These are phyloP conservation scores for Pseudogymnoascus sp. DNA, from an alignment of 2,329 filamentous ascomycete species.

Conservation along the genomic window DNA sequence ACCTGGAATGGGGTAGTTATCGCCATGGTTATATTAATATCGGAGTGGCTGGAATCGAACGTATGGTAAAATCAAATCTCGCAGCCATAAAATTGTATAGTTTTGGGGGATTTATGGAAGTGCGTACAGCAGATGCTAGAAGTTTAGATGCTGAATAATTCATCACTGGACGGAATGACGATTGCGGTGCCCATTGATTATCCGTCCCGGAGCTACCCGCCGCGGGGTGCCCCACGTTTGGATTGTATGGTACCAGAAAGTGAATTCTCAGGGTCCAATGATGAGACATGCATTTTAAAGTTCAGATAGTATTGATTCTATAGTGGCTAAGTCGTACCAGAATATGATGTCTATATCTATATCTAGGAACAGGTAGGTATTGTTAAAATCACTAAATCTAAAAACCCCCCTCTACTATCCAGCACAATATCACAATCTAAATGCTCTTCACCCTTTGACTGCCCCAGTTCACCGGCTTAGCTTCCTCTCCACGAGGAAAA, in stretches of 20 bases:
- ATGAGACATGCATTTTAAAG: background rate
- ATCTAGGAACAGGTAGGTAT: background rate
- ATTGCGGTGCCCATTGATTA: conserved; percentile 3
- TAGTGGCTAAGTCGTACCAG: background rate
- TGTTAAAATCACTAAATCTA: conserved; percentile 1
- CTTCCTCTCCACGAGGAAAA: conserved; percentile 53
- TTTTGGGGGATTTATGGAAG: background rate
- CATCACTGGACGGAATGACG: conserved; percentile 7
- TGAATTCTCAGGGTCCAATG: background rate
- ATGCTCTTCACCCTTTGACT: background rate
- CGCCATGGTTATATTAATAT: conserved; percentile 23
- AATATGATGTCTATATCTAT: background rate
- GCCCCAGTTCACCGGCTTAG: conserved; percentile 30
- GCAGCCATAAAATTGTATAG: background rate
- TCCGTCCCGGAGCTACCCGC: conserved; percentile 5
- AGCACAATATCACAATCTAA: background rate
- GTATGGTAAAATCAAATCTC: background rate
- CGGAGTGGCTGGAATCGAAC: background rate
- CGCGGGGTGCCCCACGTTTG: conserved; percentile 1
- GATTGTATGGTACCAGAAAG: background rate
- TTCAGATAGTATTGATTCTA: background rate
- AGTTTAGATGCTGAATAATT: conserved; percentile 13
- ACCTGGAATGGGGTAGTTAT: conserved; percentile 33
- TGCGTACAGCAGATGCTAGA: background rate
- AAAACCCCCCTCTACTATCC: background rate